Base-by-base conservation (phyloP, 1,284 basidiomycete genomes). In the Phellopilus nigrolimitatus region DNA sequence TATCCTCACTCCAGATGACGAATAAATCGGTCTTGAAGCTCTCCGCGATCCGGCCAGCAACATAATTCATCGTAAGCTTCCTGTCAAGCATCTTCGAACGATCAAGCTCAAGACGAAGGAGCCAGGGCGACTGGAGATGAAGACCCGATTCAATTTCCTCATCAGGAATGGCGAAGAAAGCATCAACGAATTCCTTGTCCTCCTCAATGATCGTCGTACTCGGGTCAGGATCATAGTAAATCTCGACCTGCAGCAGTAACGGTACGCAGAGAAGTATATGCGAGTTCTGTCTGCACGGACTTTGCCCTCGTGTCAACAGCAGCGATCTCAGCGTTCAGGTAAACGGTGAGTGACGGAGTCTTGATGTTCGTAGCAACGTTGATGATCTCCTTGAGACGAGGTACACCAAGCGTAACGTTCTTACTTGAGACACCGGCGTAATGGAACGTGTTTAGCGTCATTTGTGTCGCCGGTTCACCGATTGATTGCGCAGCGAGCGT, bases 131-230 rank as follows among this genome's bases (percentile, higher is more conserved):
- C 66, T 95, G 91, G 0, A 92, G 75, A 61, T 95, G 88, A 1
- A 97, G 72, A 62, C 95, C 95, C 9, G 83, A 79, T 66, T 97
- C 92, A 55, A 97, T 88, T 53, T 97, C 92, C 64, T 97, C 94
- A 64, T 99, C 97, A 7, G 95, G 95, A 68, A 99, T 98, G 51
- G 95, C 95, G 66, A 99, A 99, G 89, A 98, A 98, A 0, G 95
- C 94, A 62, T 98, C 93, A 49, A 99, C 95, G 65, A 99, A 99
- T 48, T 95, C 84, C 44, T 81, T 74, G 69, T 99, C 97, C 63
- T 98, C 95, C 60, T 97, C 93, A 65, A 99, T 97, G 64, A 95
- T 86, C 8, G 97, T 99, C 0, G 88, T 82, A 15, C 79, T 84
- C 21, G 93, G 89, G 62, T 97, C 86, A 0, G 97, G 97, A 65